Evolutionary conservation across 2,329 filamentous ascomycete species (phyloP).

Genomic region (Nothophaeocryptopus gaeumannii): DNA sequence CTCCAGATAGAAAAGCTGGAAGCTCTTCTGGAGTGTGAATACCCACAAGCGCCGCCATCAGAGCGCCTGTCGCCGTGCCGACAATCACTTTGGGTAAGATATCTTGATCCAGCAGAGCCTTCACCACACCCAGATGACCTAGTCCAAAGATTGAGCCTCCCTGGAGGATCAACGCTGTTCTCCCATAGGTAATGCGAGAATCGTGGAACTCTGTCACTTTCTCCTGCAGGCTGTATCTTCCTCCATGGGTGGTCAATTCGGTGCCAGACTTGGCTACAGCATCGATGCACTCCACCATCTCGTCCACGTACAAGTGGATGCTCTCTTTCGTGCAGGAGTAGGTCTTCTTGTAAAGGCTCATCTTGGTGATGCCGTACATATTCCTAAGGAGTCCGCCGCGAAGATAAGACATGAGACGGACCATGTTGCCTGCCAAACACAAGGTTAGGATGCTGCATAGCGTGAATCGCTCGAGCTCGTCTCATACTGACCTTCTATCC

Average conservation of each 20-base stretch:
- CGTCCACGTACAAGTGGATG: conserved; percentile 86
- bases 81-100: conserved; percentile 86
- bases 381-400: conserved; percentile 77
- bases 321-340: conserved; percentile 89
- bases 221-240: conserved; percentile 63
- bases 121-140: conserved; percentile 86
- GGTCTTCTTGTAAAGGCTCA: conserved; percentile 77
- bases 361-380: conserved; percentile 80
- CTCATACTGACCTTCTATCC: conserved; percentile 1
- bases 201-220: conserved; percentile 87
- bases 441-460: too few relatives aligned
- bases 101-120: conserved; percentile 70
- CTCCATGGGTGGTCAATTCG: conserved; percentile 13
- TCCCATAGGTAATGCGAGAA: conserved; percentile 83
- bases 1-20: conserved; percentile 70
- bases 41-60: conserved; percentile 84
- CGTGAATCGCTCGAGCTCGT: too few relatives aligned
- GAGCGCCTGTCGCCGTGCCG: conserved; percentile 82
- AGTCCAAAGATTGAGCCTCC: conserved; percentile 88
- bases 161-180: conserved; percentile 75
- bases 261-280: conserved; percentile 70
- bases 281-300: conserved; percentile 75
- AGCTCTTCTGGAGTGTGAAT: conserved; percentile 86
- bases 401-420: conserved; percentile 73
- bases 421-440: conserved; percentile 7